Evolutionary conservation across 2,329 filamentous ascomycete genomes (phyloP), one percentile per base, ranked within the genome.

Genomic region (Colletotrichum orchidophilum): DNA sequence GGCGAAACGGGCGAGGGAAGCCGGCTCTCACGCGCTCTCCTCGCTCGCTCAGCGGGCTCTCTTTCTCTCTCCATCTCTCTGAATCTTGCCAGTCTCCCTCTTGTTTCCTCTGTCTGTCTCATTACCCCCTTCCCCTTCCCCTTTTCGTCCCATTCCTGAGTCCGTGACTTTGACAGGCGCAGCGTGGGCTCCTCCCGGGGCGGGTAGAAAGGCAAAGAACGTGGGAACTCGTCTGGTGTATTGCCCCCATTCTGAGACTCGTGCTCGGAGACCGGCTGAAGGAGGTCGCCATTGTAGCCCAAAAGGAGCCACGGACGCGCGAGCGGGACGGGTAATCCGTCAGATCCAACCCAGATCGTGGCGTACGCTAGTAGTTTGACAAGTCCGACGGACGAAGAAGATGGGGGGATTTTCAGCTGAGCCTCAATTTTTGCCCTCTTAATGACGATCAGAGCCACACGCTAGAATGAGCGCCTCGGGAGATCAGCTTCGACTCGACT

Each of bases 101-200:
- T 52, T 12, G 49, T 27, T 52, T 52, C n/a, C 49, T 52, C 49
- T 52, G 12, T 52, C n/a, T 5, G 21, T 26, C 26, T 52, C 49
- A 12, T 27, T 27, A 27, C 49, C n/a, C 49, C 24, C 35, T 13
- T 33, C 49, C 35, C 46, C 27, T 18, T 29, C 18, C 9, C 9
- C 15, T 42, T 61, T 71, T 71, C 68, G 39, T 71, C 63, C 58
- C 68, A 71, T 67, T 60, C 57, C 57, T 63, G 52, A 53, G 55
- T 59, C 46, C 63, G 50, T 58, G 68, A 71, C 57, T 31, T 62
- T 71, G 68, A 71, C 68, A 67, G 68, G 49, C 66, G 39, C 27
- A 49, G 50, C 66, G 52, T 46, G 60, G 39, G 39, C 35, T 29
- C 29, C 18, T 54, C 42, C 60, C 35, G 55, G 24, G 6, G 63